A percentile compares a stretch with the other conserved stretches of the same genome.
phyloP scores from a whole-genome alignment of 768 basidiomycete species.

The Mycena epipterygia region DNA sequence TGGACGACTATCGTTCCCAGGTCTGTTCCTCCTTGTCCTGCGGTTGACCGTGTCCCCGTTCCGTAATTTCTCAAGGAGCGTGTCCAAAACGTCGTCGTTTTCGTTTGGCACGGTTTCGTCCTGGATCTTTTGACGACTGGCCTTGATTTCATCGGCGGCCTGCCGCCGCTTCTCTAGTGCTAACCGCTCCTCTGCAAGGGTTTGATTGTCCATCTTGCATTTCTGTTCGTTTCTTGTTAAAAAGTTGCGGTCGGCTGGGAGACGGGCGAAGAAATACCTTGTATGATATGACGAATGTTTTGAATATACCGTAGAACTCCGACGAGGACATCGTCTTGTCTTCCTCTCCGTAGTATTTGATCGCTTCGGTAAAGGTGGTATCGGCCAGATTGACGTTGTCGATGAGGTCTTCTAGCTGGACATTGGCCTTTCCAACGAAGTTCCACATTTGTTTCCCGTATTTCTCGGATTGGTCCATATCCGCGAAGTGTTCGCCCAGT shows the following conservation, averaged over 20 bases:
- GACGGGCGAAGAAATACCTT: conserved; percentile 59
- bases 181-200: conserved; percentile 76
- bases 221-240: conserved; percentile 65
- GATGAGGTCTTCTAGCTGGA: conserved; percentile 83
- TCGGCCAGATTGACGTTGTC: conserved; percentile 93
- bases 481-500: conserved; percentile 82
- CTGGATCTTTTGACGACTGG: conserved; percentile 64
- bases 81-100: conserved; percentile 77
- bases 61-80: conserved; percentile 76
- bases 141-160: conserved; percentile 73
- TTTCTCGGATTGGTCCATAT: conserved; percentile 76
- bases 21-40: conserved; percentile 64
- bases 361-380: conserved; percentile 84
- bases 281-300: conserved; percentile 96
- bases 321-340: conserved; percentile 87
- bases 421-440: conserved; percentile 83
- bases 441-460: conserved; percentile 95
- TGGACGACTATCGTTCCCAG: conserved; percentile 52
- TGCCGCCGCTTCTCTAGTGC: conserved; percentile 79
- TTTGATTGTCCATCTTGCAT: conserved; percentile 87
- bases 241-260: neutral
- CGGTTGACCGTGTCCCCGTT: conserved; percentile 77
- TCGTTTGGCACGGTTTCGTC: conserved; percentile 58
- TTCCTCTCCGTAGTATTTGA: conserved; percentile 95
- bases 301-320: conserved; percentile 98